Evolutionary conservation across 768 basidiomycete species (phyloP).

Genomic region (Xanthoconium purpureum): DNA sequence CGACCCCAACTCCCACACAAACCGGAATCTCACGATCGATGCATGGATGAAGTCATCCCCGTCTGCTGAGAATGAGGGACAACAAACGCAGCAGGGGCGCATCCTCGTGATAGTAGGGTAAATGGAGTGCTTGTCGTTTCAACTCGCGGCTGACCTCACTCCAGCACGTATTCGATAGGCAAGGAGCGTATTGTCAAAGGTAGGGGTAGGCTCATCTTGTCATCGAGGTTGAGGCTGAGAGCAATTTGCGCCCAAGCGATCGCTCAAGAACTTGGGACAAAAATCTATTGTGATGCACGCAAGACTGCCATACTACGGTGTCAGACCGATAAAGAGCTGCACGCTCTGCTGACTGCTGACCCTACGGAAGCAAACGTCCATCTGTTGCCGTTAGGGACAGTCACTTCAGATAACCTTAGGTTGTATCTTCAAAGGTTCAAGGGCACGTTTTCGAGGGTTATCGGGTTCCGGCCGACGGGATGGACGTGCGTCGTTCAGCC

Average conservation of each 20-base stretch:
- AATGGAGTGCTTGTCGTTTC: slow-evolving; percentile 5
- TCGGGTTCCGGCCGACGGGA: slow-evolving; percentile 92
- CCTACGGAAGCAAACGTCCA: slow-evolving; percentile 80
- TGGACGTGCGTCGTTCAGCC: slow-evolving; percentile 71
- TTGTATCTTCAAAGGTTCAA: slow-evolving; percentile 74
- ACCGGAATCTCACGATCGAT: slow-evolving; percentile 41
- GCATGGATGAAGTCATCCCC: slow-evolving; percentile 44
- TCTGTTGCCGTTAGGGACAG: slow-evolving; percentile 72
- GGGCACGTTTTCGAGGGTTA: slow-evolving; percentile 62
- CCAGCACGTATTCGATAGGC: slow-evolving; percentile 92
- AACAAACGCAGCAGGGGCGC: slow-evolving; percentile 39
- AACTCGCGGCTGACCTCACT: not conserved
- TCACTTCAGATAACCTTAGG: slow-evolving; percentile 75
- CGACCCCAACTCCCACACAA: slow-evolving; percentile 22
- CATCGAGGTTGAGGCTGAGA: not conserved
- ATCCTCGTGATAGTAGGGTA: slow-evolving; percentile 74
- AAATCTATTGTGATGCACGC: slow-evolving; percentile 84
- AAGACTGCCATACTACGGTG: slow-evolving; percentile 83
- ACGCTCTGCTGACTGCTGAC: slow-evolving; percentile 71
- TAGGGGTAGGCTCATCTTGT: slow-evolving; percentile 25
- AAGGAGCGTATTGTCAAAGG: slow-evolving; percentile 98
- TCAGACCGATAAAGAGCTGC: slow-evolving; percentile 79
- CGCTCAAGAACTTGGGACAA: slow-evolving; percentile 74
- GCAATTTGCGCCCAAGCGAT: slow-evolving; percentile 54
- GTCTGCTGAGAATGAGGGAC: slow-evolving; percentile 25